phyloP scores from a whole-genome alignment of 345 rosid species.

The Psidium friedrichsthalianum region DNA sequence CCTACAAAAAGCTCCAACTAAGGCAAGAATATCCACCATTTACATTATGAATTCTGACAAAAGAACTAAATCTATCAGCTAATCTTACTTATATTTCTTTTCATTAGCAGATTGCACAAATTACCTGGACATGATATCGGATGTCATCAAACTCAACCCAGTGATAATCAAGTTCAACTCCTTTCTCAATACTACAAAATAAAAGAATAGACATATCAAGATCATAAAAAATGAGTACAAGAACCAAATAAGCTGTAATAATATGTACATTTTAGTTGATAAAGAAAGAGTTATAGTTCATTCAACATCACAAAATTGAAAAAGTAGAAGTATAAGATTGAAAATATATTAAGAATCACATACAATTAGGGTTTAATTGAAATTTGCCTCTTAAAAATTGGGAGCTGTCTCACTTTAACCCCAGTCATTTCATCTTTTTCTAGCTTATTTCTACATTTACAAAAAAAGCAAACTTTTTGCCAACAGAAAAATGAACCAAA shows the following conservation, averaged over 20 bases:
- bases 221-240: not conserved
- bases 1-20: slow-evolving; percentile 28
- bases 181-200: slow-evolving; percentile 66
- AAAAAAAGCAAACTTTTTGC: not conserved
- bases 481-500: not conserved
- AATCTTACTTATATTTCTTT: not conserved
- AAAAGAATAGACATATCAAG: not conserved
- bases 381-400: not conserved
- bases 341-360: not conserved
- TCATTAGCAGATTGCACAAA: not conserved
- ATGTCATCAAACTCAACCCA: slow-evolving; percentile 95
- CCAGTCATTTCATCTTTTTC: not conserved
- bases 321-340: not conserved
- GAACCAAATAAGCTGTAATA: not conserved
- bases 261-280: not conserved
- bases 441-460: not conserved
- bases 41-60: not conserved
- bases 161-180: slow-evolving; percentile 78
- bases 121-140: slow-evolving; percentile 93
- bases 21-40: not conserved
- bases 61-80: not conserved
- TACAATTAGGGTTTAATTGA: not conserved
- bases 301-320: not conserved
- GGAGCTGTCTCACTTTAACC: not conserved
- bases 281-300: not conserved